phyloP scores from a whole-genome alignment of 2,329 filamentous ascomycete species.

The Pestalotiopsis sp. region DNA sequence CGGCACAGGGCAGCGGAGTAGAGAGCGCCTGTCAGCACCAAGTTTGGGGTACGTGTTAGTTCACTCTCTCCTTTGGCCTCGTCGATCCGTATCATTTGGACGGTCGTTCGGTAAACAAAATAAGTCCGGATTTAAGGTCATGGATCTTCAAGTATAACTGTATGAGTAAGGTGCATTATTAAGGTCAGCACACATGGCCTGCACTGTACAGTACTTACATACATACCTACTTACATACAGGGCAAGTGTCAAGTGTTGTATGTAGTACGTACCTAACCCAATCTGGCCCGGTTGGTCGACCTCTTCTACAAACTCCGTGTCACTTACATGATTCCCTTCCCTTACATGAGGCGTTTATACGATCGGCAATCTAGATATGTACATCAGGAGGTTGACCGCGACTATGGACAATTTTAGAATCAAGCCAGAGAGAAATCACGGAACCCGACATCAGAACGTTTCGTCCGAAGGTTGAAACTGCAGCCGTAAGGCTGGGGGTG shows the following conservation, averaged over 20 bases:
- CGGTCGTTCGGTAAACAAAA: no score
- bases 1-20: not conserved
- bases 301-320: not conserved
- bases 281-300: not conserved
- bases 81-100: no score
- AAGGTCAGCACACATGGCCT: not conserved
- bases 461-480: slow-evolving; percentile 13
- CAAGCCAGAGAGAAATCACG: not conserved
- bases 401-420: not conserved
- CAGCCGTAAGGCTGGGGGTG: slow-evolving; percentile 3
- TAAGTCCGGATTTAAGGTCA: not conserved
- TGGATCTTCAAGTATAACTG: not conserved
- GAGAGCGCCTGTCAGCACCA: not conserved
- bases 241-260: no score
- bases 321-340: no score
- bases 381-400: not conserved
- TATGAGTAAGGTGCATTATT: not conserved
- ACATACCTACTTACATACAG: no score
- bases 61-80: not conserved
- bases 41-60: not conserved
- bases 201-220: not conserved
- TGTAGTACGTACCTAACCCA: not conserved
- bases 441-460: slow-evolving; percentile 1
- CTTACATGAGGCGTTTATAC: not conserved
- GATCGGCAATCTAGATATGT: not conserved